These are phyloP conservation scores for Lipomyces orientalis DNA, from an alignment of 805 yeast genomes.

Conservation along the genomic window DNA sequence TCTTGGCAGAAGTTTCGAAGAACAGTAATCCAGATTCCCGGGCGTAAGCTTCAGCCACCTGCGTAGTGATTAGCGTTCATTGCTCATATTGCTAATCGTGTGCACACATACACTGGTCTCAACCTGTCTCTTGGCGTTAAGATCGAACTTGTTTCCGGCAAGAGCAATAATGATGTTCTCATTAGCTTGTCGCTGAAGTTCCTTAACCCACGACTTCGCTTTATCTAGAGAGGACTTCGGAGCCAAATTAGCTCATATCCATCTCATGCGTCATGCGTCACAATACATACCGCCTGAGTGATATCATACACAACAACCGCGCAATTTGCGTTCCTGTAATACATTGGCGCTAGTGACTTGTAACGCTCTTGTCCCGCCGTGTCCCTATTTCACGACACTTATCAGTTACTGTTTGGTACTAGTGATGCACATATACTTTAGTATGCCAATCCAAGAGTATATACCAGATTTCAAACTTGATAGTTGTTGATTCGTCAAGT, in stretches of 20 bases:
- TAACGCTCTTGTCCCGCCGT: constrained; percentile 96
- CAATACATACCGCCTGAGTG: constrained; percentile 52
- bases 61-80: not conserved
- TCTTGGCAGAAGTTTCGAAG: constrained; percentile 71
- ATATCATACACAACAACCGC: constrained; percentile 91
- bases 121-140: constrained; percentile 56
- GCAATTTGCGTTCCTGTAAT: constrained; percentile 77
- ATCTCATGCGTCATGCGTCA: not conserved
- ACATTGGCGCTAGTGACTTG: constrained; percentile 82
- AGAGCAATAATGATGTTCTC: constrained; percentile 77
- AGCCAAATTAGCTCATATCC: constrained; percentile 32
- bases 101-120: constrained; percentile 43
- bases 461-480: constrained; percentile 56
- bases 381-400: constrained; percentile 59
- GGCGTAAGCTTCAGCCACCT: constrained; percentile 56
- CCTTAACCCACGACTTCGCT: constrained; percentile 91
- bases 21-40: constrained; percentile 58
- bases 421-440: not conserved
- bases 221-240: constrained; percentile 68
- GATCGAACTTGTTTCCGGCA: constrained; percentile 85
- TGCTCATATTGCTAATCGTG: not conserved
- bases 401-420: not conserved
- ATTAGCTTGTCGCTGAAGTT: constrained; percentile 81
- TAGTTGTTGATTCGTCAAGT: constrained; percentile 52
- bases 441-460: constrained; percentile 8